These are phyloP conservation scores for Erysimum cheiranthoides DNA, from an alignment of 345 rosid genomes.

Conservation along the genomic window DNA sequence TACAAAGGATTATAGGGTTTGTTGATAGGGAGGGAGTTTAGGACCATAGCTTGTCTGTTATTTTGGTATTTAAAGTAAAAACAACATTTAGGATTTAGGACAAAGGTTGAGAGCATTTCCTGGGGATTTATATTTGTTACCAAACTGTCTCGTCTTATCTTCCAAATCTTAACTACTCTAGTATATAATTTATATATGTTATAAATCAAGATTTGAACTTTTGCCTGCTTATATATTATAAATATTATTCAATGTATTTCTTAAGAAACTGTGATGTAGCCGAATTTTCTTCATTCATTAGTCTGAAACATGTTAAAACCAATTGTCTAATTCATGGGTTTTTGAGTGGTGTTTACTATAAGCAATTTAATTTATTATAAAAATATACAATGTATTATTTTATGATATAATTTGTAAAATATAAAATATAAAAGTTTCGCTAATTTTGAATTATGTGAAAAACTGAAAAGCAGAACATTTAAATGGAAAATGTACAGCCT, in stretches of 20 bases:
- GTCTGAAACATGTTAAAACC: not conserved
- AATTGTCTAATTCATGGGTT: not conserved
- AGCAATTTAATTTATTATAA: too few relatives aligned
- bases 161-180: conserved; percentile 7
- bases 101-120: conserved; percentile 39
- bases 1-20: conserved; percentile 43
- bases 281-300: too few relatives aligned
- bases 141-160: conserved; percentile 20
- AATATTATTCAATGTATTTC: too few relatives aligned
- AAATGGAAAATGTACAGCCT: too few relatives aligned
- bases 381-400: too few relatives aligned
- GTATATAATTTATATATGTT: not conserved
- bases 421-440: too few relatives aligned
- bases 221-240: not conserved
- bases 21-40: conserved; percentile 42
- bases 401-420: too few relatives aligned
- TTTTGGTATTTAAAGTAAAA: conserved; percentile 45
- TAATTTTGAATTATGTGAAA: too few relatives aligned
- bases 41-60: conserved; percentile 40
- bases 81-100: conserved; percentile 36
- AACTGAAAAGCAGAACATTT: not conserved
- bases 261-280: too few relatives aligned
- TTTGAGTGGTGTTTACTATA: not conserved
- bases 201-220: not conserved
- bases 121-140: conserved; percentile 20